Evolutionary conservation across 495 filamentous ascomycete genomes (phyloP), one percentile per base, ranked within the genome.

Genomic region (Darksidea phi): DNA sequence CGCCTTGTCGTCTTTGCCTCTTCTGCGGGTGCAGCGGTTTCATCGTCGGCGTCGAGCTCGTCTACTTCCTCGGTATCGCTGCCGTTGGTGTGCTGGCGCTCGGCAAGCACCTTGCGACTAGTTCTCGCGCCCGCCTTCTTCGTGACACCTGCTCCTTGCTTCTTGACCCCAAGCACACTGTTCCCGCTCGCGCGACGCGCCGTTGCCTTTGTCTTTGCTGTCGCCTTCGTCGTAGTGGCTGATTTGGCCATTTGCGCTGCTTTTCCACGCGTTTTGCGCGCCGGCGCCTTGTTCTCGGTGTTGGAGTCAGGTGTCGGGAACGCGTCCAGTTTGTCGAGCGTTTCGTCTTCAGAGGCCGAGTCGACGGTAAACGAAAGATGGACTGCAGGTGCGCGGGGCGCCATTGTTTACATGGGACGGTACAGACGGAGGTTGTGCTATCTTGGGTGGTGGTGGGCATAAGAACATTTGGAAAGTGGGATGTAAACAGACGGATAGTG

Each of bases 291-390:
- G 54, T 68, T 72, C 42, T 72, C 72, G 32, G 64, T 62, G 32
- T 64, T 68, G 20, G 70, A 72, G 38, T 72, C 67, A 0, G 70
- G 68, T 5, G 71, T 73, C 18, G 74, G 75, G 54, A 78, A 69
- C 37, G 71, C 61, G 55, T 73, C 63, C 41, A 67, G 51, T 21
- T 55, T 61, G 52, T 76, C 71, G 51, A 59, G 61, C 18, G 70
- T 74, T 28, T 78, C 76, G 72, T 87, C 84, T 48, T 90, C 87
- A 62, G 84, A 82, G 53, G 88, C 86, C 38, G 84, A 88, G 59
- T 84, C 86, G 36, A 86, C 76, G 47, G 87, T 74, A n/a, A 77
- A 81, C 59, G 86, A 81, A 23, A 89, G 66, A 34, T 79, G 82
- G 26, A 79, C 73, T 23, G 77, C 59, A n/a, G 73, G 73, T 59